Evolutionary conservation across 139 green algal genomes (phyloP).

Genomic region (Micractinium sp.): DNA sequence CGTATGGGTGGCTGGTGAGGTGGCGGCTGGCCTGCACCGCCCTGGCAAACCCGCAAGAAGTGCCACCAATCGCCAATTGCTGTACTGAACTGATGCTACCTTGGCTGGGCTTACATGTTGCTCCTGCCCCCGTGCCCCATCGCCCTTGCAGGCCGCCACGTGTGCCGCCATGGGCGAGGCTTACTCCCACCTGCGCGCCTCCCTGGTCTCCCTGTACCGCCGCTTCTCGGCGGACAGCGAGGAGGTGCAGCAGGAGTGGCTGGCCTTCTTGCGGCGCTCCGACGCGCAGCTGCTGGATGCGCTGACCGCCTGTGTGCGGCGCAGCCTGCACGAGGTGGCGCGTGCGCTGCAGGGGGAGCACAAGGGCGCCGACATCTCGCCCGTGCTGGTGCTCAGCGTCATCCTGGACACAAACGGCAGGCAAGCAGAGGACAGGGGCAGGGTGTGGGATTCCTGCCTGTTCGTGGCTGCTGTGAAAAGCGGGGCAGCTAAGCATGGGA

Average conservation of each 20-base stretch:
- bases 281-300: constrained; percentile 76
- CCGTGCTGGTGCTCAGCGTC: constrained; percentile 82
- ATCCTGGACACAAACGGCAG: constrained; percentile 53
- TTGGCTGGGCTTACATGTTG: background rate
- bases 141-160: background rate
- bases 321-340: constrained; percentile 80
- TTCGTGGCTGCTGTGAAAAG: too few species aligned
- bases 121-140: background rate
- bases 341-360: constrained; percentile 78
- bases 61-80: too few species aligned
- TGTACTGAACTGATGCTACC: too few species aligned
- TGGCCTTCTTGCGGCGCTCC: constrained; percentile 73
- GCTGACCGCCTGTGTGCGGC: constrained; percentile 78
- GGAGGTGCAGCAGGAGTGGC: constrained; percentile 90
- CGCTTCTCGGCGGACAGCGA: constrained; percentile 83
- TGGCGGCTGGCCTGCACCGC: background rate
- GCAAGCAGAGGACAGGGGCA: background rate
- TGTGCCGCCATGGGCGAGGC: constrained; percentile 42
- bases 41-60: background rate
- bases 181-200: constrained; percentile 62
- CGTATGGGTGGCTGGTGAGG: background rate
- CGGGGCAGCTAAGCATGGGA: too few species aligned
- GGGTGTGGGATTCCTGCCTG: background rate
- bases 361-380: constrained; percentile 50
- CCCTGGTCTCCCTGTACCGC: constrained; percentile 66